These are phyloP conservation scores for Moesziomyces parantarcticus DNA, from an alignment of 1,284 basidiomycete species.

Conservation along the genomic window DNA sequence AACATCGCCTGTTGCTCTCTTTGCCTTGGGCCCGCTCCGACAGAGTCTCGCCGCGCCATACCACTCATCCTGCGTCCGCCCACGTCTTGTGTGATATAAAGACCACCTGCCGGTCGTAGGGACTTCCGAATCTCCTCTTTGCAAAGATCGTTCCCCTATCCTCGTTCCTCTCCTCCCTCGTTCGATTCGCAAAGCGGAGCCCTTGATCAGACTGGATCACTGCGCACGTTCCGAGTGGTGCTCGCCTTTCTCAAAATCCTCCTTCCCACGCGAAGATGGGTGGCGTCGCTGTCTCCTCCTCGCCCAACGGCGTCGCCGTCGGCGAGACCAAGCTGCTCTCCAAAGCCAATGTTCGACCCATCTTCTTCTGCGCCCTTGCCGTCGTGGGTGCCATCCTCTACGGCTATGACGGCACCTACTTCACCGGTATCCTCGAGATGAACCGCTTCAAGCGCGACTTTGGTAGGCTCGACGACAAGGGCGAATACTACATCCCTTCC, in stretches of 20 bases:
- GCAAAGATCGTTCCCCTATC: not conserved
- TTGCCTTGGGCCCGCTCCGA: not conserved
- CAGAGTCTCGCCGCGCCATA: too few relatives aligned
- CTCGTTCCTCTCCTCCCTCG: not conserved
- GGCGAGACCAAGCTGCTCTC: conserved; percentile 57
- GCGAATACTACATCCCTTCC: conserved; percentile 54
- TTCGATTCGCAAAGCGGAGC: not conserved
- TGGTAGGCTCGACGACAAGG: conserved; percentile 52
- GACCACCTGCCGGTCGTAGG: not conserved
- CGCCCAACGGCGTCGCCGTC: conserved; percentile 36
- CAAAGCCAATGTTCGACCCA: conserved; percentile 63
- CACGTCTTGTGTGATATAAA: not conserved
- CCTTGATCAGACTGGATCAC: not conserved
- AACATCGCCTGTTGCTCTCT: not conserved
- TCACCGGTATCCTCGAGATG: conserved; percentile 68
- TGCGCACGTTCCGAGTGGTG: not conserved
- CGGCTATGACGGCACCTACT: conserved; percentile 66
- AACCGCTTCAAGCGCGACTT: conserved; percentile 57
- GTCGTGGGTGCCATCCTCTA: conserved; percentile 67
- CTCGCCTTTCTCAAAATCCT: not conserved
- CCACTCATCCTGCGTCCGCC: not conserved
- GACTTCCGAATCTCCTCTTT: too few relatives aligned
- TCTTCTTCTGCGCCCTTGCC: conserved; percentile 66
- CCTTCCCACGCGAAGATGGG: conserved; percentile 15
- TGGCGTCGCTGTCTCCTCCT: conserved; percentile 21